phyloP scores from a whole-genome alignment of 108 stramenopile species.

The Cyclotella distinguenda region DNA sequence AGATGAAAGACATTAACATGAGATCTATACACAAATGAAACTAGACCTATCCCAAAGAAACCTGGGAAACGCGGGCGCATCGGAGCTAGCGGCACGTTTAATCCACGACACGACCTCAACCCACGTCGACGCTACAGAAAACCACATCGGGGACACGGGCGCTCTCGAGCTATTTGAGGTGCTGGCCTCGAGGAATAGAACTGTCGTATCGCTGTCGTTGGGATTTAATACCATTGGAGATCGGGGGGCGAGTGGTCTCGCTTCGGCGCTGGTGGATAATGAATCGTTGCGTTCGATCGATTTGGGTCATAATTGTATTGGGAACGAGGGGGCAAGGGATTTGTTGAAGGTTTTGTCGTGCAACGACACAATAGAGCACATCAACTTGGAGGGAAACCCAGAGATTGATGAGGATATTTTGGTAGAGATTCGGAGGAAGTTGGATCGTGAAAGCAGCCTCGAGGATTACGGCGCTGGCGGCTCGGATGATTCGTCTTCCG shows the following conservation, averaged over 20 bases:
- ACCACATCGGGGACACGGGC: no score
- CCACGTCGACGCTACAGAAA: no score
- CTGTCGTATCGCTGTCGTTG: conserved; percentile 4
- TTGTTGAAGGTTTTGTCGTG: conserved; percentile 33
- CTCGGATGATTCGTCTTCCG: background rate
- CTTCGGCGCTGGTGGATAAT: conserved; percentile 36
- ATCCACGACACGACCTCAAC: no score
- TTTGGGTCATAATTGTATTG: conserved; percentile 26
- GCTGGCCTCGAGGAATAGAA: conserved; percentile 9
- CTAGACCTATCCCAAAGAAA: no score
- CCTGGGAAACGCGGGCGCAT: no score
- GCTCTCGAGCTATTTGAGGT: conserved; percentile 9
- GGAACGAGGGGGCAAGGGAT: conserved; percentile 24
- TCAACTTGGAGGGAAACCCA: conserved; percentile 31
- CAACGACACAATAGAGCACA: conserved; percentile 26
- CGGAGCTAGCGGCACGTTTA: no score
- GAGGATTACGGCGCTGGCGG: background rate
- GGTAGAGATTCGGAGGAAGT: conserved; percentile 14
- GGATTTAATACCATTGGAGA: conserved; percentile 21
- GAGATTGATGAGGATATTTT: conserved; percentile 22
- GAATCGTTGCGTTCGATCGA: conserved; percentile 17
- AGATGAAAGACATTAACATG: no score
- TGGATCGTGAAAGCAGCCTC: conserved; percentile 15
- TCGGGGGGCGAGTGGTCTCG: conserved; percentile 32
- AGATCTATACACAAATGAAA: no score